A percentile compares a stretch with the other conserved stretches of the same genome.
Evolutionary conservation across 768 basidiomycete species (phyloP).

Genomic region (Lentinula aciculospora): DNA sequence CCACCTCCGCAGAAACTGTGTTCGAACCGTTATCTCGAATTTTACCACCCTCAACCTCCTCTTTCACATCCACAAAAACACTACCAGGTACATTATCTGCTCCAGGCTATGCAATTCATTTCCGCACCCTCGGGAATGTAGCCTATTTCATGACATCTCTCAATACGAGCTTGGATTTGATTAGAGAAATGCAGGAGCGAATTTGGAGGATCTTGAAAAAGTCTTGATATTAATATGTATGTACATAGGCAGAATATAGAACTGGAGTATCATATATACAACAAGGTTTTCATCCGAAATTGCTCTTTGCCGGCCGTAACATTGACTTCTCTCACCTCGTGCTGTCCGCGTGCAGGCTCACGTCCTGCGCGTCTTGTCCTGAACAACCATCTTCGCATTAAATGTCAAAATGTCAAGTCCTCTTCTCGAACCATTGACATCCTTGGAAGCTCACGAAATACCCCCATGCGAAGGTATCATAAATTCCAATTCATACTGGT

Average conservation of each 20-base stretch:
- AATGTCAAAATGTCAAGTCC: background rate
- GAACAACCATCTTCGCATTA: background rate
- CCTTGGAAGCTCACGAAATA: background rate
- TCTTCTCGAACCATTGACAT: no score
- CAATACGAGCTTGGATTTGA: constrained; percentile 52
- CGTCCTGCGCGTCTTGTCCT: no score
- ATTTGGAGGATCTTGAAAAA: constrained; percentile 37
- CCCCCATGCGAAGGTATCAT: background rate
- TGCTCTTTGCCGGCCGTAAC: no score
- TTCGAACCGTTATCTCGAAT: constrained; percentile 40
- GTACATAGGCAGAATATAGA: no score
- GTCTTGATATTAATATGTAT: background rate
- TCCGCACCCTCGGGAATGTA: constrained; percentile 83
- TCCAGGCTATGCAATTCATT: constrained; percentile 65
- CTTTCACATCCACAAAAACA: constrained; percentile 23
- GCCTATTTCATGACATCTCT: constrained; percentile 92
- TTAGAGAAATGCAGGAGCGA: constrained; percentile 58
- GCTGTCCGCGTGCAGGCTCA: background rate
- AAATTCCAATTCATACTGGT: background rate
- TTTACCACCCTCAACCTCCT: constrained; percentile 5
- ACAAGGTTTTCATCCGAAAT: no score
- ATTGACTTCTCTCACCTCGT: no score
- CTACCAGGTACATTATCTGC: constrained; percentile 19
- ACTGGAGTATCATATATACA: no score
- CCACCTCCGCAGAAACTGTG: constrained; percentile 58